Percentiles rank a stretch among this genome's conserved stretches.
Conservation (phyloP, 192 early-diverging fungal species). For the Podila clonocystis region DNA sequence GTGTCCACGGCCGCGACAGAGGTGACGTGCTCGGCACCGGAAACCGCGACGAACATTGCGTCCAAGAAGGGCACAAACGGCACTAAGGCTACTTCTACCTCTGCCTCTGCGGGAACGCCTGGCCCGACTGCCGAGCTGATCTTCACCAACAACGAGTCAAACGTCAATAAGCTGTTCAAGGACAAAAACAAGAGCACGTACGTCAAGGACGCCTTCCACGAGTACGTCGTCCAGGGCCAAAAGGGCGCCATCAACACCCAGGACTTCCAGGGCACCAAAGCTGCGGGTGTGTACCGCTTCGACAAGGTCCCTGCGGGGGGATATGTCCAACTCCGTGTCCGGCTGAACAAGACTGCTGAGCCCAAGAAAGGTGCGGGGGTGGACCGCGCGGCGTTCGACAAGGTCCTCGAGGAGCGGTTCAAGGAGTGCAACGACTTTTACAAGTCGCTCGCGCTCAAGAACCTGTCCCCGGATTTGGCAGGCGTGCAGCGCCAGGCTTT, state of each 20-base stretch:
- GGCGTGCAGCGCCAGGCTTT: conserved; percentile 35
- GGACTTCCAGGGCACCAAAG: conserved; percentile 56
- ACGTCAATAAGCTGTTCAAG: conserved; percentile 50
- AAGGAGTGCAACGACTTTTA: conserved; percentile 33
- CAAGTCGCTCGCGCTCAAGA: neutral
- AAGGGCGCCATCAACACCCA: conserved; percentile 39
- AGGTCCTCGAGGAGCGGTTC: conserved; percentile 17
- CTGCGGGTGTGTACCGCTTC: conserved; percentile 55
- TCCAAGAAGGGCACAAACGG: neutral
- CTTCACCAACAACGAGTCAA: conserved; percentile 65
- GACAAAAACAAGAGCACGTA: conserved; percentile 45
- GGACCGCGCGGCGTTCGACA: conserved; percentile 14
- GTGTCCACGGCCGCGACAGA: neutral
- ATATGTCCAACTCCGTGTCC: conserved; percentile 32
- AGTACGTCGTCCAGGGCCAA: conserved; percentile 50
- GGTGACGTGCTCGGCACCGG: neutral
- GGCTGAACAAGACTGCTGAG: conserved; percentile 15
- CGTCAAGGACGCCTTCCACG: conserved; percentile 60
- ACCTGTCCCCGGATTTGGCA: conserved; percentile 15
- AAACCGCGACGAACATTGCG: neutral
- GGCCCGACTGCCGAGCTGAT: conserved; percentile 32
- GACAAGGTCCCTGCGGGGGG: conserved; percentile 52
- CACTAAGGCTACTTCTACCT: neutral
- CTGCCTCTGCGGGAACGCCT: neutral
- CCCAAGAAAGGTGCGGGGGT: neutral